A percentile compares a stretch with the other conserved stretches of the same genome.
These are phyloP conservation scores for Penicillium frequentans DNA, from an alignment of 2,329 filamentous ascomycete species.

Conservation along the genomic window DNA sequence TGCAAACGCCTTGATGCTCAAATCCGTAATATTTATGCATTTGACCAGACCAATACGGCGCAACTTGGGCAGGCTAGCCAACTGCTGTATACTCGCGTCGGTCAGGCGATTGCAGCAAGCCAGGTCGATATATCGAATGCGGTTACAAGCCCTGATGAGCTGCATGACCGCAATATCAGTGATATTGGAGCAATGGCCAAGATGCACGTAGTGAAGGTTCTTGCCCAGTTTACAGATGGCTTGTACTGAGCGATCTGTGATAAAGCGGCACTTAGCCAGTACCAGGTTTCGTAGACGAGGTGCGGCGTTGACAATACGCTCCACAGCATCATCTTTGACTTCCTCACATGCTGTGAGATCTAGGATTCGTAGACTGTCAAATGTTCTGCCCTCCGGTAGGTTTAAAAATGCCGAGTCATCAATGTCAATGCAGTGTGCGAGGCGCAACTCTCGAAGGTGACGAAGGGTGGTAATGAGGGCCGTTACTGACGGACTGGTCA, in stretches of 20 bases:
- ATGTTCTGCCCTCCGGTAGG: conserved; percentile 67
- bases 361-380: conserved; percentile 87
- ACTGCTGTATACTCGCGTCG: conserved; percentile 77
- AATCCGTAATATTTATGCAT: conserved; percentile 85
- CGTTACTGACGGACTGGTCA: conserved; percentile 82
- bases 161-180: conserved; percentile 85
- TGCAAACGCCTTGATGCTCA: conserved; percentile 81
- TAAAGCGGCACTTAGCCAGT: conserved; percentile 87
- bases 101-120: conserved; percentile 92
- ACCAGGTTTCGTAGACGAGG: conserved; percentile 90
- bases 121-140: conserved; percentile 95
- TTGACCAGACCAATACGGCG: conserved; percentile 95
- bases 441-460: conserved; percentile 83
- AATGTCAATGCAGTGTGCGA: conserved; percentile 81
- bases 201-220: conserved; percentile 93
- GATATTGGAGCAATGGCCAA: conserved; percentile 89
- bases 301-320: conserved; percentile 81
- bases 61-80: conserved; percentile 86
- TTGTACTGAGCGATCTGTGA: conserved; percentile 84
- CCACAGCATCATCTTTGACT: conserved; percentile 81
- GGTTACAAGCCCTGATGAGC: conserved; percentile 81
- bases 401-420: conserved; percentile 85
- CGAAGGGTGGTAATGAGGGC: conserved; percentile 74
- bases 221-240: conserved; percentile 89
- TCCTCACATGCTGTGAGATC: conserved; percentile 87